These are phyloP conservation scores for Lyophyllum shimeji DNA, from an alignment of 768 basidiomycete species.

Conservation along the genomic window DNA sequence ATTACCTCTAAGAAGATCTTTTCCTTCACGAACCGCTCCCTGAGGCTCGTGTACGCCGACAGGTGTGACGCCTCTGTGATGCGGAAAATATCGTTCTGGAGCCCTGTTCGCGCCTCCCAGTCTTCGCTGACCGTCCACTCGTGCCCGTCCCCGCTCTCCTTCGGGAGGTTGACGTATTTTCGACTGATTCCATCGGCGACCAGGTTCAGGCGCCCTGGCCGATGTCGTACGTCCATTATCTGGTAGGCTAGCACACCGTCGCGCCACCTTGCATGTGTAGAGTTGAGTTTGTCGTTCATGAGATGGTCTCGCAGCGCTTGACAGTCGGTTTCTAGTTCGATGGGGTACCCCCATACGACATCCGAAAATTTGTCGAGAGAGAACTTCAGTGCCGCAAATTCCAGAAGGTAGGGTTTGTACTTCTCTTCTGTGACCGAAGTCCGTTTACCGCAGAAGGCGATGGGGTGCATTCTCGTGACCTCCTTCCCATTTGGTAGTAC, in stretches of 20 bases:
- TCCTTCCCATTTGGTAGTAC: constrained; percentile 17
- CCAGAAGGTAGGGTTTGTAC: constrained; percentile 29
- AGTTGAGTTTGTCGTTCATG: constrained; percentile 24
- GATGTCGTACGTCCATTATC: constrained; percentile 24
- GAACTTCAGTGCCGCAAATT: not conserved
- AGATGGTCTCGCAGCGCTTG: constrained; percentile 21
- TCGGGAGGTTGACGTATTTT: constrained; percentile 12
- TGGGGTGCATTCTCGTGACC: constrained; percentile 20
- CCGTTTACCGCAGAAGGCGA: constrained; percentile 30
- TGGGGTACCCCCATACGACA: constrained; percentile 21
- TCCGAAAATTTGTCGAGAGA: not conserved
- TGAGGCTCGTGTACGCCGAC: not conserved
- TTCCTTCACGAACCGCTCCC: constrained; percentile 13
- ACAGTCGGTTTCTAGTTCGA: constrained; percentile 31
- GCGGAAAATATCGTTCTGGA: constrained; percentile 19
- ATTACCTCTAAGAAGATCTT: constrained; percentile 1
- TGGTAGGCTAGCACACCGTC: constrained; percentile 29
- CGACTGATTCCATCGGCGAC: constrained; percentile 32
- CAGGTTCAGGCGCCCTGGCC: constrained; percentile 20
- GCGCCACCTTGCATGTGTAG: constrained; percentile 14
- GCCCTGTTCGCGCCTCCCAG: constrained; percentile 21
- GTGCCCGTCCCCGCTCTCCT: constrained; percentile 23
- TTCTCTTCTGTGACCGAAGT: constrained; percentile 24
- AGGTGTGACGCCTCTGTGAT: not conserved
- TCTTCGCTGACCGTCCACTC: constrained; percentile 29